A percentile compares a stretch with the other conserved stretches of the same genome.
Conservation (phyloP, 306 rosid species). For the Medicago lupulina region DNA sequence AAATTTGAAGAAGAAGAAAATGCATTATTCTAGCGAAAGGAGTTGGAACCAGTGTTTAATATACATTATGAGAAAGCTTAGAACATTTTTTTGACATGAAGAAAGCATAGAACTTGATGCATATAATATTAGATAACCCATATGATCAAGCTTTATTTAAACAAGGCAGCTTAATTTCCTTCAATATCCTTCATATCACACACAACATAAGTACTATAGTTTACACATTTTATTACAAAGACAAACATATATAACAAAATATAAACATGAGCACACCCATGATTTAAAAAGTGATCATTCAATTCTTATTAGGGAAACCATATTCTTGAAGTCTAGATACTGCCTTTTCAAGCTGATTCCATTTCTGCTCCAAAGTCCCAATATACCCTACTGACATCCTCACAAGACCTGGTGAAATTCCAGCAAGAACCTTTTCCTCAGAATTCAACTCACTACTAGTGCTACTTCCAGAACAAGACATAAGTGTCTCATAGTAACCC, state of each 20-base stretch:
- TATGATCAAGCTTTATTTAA: neutral
- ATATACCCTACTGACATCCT: constrained; percentile 82
- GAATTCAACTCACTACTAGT: constrained; percentile 80
- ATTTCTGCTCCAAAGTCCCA: constrained; percentile 88
- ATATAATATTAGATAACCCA: too few relatives aligned
- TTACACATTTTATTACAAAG: neutral
- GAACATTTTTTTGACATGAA: too few relatives aligned
- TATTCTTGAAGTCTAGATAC: constrained; percentile 54
- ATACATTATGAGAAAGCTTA: too few relatives aligned
- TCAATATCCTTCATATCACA: neutral
- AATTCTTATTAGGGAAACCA: constrained; percentile 23
- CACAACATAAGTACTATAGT: neutral
- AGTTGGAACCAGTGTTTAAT: too few relatives aligned
- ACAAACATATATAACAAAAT: neutral
- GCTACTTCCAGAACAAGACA: constrained; percentile 93
- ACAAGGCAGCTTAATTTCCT: neutral
- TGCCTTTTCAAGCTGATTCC: constrained; percentile 81
- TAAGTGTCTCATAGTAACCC: constrained; percentile 90
- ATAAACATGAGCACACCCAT: neutral
- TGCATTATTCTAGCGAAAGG: too few relatives aligned
- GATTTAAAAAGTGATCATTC: constrained; percentile 2
- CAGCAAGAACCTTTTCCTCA: constrained; percentile 71
- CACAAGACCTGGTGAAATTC: constrained; percentile 84
- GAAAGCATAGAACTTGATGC: too few relatives aligned
- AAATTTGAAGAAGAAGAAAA: too few relatives aligned